Conservation (phyloP, 1,284 basidiomycete species). For the Peniophora sp. region DNA sequence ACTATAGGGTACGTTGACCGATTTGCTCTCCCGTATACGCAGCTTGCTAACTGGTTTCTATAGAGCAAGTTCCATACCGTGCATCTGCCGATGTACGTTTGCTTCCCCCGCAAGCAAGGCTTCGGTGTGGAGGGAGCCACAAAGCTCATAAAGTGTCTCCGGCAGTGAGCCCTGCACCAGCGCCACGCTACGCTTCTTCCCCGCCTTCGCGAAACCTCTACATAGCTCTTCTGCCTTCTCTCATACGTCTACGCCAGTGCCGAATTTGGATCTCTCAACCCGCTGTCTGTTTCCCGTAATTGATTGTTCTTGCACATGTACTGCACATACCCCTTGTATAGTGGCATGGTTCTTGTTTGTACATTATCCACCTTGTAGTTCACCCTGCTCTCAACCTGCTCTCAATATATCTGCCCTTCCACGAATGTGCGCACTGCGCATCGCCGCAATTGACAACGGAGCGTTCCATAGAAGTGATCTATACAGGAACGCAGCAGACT, state of each 20-base stretch:
- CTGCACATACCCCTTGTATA: too few species aligned
- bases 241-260: too few species aligned
- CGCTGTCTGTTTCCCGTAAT: background rate
- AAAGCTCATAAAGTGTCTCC: conserved; percentile 11
- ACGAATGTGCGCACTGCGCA: too few species aligned
- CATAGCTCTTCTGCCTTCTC: background rate
- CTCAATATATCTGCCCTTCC: too few species aligned
- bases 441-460: too few species aligned
- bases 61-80: conserved; percentile 32
- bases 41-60: background rate
- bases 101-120: conserved; percentile 32
- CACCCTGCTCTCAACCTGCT: too few species aligned
- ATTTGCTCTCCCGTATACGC: background rate
- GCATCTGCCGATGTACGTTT: conserved; percentile 16
- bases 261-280: background rate
- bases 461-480: too few species aligned
- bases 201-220: background rate
- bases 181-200: background rate
- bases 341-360: too few species aligned
- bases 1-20: conserved; percentile 28
- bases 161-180: conserved; percentile 5
- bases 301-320: background rate
- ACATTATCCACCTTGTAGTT: too few species aligned
- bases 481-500: too few species aligned
- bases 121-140: conserved; percentile 33